phyloP scores from a whole-genome alignment of 2,329 filamentous ascomycete species.

The Diaporthe destruens region DNA sequence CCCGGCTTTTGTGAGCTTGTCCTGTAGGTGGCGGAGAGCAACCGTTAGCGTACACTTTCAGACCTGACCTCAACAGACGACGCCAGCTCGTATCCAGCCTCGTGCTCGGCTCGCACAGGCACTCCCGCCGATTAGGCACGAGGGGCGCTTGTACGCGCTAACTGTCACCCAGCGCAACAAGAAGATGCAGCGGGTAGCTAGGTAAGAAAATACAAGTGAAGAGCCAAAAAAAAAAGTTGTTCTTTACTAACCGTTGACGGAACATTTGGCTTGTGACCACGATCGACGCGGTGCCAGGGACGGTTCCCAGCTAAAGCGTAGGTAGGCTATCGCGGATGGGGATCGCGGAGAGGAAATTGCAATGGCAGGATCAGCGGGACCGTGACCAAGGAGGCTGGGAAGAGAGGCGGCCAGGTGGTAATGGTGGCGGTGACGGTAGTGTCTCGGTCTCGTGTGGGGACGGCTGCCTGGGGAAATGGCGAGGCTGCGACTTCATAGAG shows the following conservation, averaged over 20 bases:
- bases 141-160: not conserved
- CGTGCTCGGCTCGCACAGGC: conserved; percentile 13
- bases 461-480: conserved; percentile 34
- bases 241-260: conserved; percentile 39
- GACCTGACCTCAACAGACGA: conserved; percentile 8
- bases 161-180: not conserved
- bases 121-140: not conserved
- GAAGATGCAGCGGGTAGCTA: not conserved
- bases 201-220: not conserved
- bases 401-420: conserved; percentile 34
- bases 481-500: conserved; percentile 38
- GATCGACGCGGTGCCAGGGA: conserved; percentile 9
- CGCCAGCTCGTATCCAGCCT: conserved; percentile 1
- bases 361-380: conserved; percentile 10
- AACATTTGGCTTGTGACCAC: conserved; percentile 38
- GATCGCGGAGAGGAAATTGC: not conserved
- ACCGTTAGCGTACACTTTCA: conserved; percentile 23
- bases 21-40: conserved; percentile 55
- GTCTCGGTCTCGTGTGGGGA: conserved; percentile 39
- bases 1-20: conserved; percentile 87
- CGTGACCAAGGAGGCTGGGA: conserved; percentile 33
- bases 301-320: conserved; percentile 1
- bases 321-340: conserved; percentile 13
- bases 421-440: conserved; percentile 23
- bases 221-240: not conserved